Evolutionary conservation across 371 early-diverging fungal species (phyloP).

Genomic region (Lichtheimia corymbifera): DNA sequence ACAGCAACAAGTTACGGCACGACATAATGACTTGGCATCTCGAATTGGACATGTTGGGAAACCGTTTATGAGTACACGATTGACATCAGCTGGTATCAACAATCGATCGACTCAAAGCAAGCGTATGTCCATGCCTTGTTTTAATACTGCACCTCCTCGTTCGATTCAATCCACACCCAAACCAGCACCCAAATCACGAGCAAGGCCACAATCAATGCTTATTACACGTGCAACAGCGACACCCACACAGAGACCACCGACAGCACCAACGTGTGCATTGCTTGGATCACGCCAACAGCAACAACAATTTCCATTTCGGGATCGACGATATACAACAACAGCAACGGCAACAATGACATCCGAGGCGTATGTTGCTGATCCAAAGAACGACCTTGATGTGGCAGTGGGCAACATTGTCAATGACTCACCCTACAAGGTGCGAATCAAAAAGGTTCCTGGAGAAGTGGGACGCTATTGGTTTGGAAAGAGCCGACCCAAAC

Average conservation of each 20-base stretch:
- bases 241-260: neutral
- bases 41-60: constrained; percentile 35
- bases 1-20: constrained; percentile 45
- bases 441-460: constrained; percentile 52
- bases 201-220: constrained; percentile 14
- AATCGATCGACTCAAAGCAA: constrained; percentile 20
- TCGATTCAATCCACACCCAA: constrained; percentile 31
- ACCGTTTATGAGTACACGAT: constrained; percentile 13
- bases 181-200: constrained; percentile 1
- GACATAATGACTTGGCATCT: constrained; percentile 44
- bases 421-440: constrained; percentile 45
- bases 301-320: neutral
- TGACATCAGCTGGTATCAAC: constrained; percentile 19
- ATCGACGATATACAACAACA: neutral
- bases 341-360: constrained; percentile 8
- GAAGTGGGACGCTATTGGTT: constrained; percentile 76
- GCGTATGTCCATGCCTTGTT: constrained; percentile 22
- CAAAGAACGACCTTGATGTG: constrained; percentile 69
- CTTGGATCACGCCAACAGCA: neutral
- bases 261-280: neutral
- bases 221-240: neutral
- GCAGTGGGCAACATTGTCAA: constrained; percentile 74
- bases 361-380: constrained; percentile 60
- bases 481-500: constrained; percentile 69
- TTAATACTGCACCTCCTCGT: constrained; percentile 24